Percentiles rank a stretch among this genome's conserved stretches.
phyloP scores from a whole-genome alignment of 208 protist species.

The Phytomonas sp. region DNA sequence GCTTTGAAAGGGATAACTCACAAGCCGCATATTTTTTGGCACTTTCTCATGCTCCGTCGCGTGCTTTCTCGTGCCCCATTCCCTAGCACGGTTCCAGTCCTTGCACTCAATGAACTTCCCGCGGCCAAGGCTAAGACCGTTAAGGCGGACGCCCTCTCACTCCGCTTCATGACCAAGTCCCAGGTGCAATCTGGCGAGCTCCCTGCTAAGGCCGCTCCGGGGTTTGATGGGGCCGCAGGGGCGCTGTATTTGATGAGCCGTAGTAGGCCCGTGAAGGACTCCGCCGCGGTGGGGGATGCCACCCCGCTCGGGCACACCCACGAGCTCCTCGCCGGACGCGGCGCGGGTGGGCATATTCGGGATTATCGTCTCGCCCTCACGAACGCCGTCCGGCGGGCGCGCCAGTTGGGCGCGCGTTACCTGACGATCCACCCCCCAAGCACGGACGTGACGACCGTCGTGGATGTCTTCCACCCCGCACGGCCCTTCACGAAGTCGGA shows the following conservation, averaged over 20 bases:
- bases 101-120: constrained; percentile 10
- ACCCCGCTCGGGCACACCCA: constrained; percentile 4
- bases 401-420: constrained; percentile 18
- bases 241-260: background rate
- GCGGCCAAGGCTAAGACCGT: constrained; percentile 33
- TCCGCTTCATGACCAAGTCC: constrained; percentile 14
- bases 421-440: constrained; percentile 17
- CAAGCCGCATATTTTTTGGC: background rate
- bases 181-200: background rate
- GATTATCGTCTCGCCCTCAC: constrained; percentile 70
- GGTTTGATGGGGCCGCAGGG: background rate
- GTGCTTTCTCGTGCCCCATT: constrained; percentile 47
- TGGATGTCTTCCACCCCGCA: constrained; percentile 31
- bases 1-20: background rate
- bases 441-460: constrained; percentile 15
- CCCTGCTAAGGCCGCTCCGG: no score
- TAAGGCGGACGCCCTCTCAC: constrained; percentile 21
- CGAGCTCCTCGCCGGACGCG: constrained; percentile 22
- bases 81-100: constrained; percentile 24
- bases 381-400: constrained; percentile 53
- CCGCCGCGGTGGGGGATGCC: background rate
- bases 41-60: constrained; percentile 36
- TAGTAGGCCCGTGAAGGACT: background rate
- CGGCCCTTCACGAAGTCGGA: constrained; percentile 25
- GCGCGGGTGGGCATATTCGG: constrained; percentile 23